These are phyloP conservation scores for Anisodus acutangulus DNA, from an alignment of 257 asterid genomes.

Conservation along the genomic window DNA sequence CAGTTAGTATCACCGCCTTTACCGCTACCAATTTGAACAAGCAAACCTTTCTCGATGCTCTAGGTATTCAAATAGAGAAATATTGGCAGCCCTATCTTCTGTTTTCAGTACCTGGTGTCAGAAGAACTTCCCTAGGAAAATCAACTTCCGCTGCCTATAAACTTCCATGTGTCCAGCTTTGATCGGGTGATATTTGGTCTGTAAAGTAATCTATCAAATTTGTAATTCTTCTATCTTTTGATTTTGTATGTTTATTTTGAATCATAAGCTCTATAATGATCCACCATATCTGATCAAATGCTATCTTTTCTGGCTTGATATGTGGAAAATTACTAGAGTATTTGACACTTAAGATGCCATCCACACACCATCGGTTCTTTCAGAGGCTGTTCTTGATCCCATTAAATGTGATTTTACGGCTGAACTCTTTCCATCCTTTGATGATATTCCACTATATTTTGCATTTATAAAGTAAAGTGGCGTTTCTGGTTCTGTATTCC, in stretches of 20 bases:
- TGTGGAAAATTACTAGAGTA: not conserved
- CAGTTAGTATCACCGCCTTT: not conserved
- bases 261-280: not conserved
- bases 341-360: not conserved
- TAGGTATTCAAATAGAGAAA: not conserved
- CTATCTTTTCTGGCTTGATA: not conserved
- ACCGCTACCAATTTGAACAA: not conserved
- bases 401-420: not conserved
- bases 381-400: not conserved
- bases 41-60: conserved; percentile 15
- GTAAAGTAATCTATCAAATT: not conserved
- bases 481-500: not conserved
- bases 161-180: not conserved
- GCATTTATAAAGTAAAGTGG: conserved; percentile 19
- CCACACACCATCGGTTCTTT: not conserved
- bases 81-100: not conserved
- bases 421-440: not conserved
- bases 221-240: not conserved
- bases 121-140: conserved; percentile 2
- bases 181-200: not conserved
- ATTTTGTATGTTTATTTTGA: not conserved
- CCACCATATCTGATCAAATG: conserved; percentile 1
- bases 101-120: not conserved
- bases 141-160: not conserved
- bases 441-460: not conserved